Evolutionary conservation across 1,284 basidiomycete genomes (phyloP), one percentile per base, ranked within the genome.

Genomic region (Dichomitus squalens): DNA sequence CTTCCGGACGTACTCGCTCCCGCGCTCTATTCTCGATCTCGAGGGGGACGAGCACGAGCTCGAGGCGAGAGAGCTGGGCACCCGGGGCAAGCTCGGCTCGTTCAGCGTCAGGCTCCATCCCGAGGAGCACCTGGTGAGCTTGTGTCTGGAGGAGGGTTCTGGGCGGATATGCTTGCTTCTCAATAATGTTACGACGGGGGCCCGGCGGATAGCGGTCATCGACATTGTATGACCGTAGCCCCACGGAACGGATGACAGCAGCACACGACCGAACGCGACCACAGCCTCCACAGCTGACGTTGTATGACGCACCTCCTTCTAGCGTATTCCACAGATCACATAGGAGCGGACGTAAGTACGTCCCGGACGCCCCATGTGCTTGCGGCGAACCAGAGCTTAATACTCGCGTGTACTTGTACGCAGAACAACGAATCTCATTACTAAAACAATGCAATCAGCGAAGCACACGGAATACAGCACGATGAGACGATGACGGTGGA

Each of bases 1-100:
- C 44, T 63, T 63, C 61, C 55, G 56, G 48, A 63, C 61, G 48
- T 63, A 60, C 49, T 63, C 61, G 16, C 58, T 63, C 20, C 58
- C 61, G 43, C 61, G 58, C 20, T 47, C 55, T 23, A 58, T 60
- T 34, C 58, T 63, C 50, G 56, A 53, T 40, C 40, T 60, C 5
- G 34, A 39, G 21, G 61, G 41, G 47, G 61, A 59, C 29, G 51
- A 54, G 27, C 51, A 44, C 16, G 61, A 53, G 21, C 53, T 55
- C 18, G 58, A 53, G 4, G 47, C 38, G 16, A 44, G 41, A 16
- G 61, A 56, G 48, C 51, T 60, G 20, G 53, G 53, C n/a, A 12
- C 34, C 29, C 36, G 39, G 21, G 61, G 61, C 20, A 41, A 41
- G 25, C 50, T 63, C 16, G 61, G 61, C 39, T 60, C 58, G 39